Percentiles rank a stretch among this genome's conserved stretches.
phyloP scores from a whole-genome alignment of 2,329 filamentous ascomycete genomes.

The Ophiostoma sp. region DNA sequence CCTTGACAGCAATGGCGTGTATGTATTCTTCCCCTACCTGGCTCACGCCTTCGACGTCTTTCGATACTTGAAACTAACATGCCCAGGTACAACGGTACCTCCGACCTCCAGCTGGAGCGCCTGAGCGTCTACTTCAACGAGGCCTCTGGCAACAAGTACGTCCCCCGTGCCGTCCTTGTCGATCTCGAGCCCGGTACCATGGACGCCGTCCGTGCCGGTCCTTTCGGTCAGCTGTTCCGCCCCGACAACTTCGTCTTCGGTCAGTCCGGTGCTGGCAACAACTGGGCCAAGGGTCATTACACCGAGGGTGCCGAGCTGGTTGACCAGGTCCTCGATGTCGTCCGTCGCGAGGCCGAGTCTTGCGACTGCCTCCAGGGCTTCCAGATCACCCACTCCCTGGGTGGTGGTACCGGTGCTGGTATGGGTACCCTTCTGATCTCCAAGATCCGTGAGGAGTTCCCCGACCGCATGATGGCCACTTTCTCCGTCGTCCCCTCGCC shows the following conservation, averaged over 20 bases:
- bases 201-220: slow-evolving; percentile 97
- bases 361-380: slow-evolving; percentile 99
- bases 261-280: slow-evolving; percentile 99
- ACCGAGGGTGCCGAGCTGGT: slow-evolving; percentile 99
- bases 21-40: slow-evolving; percentile 41
- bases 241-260: slow-evolving; percentile 99
- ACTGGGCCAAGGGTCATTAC: slow-evolving; percentile 99
- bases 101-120: slow-evolving; percentile 97
- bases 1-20: slow-evolving; percentile 95
- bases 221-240: slow-evolving; percentile 98
- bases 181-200: slow-evolving; percentile 99
- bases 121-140: slow-evolving; percentile 66
- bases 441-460: slow-evolving; percentile 99
- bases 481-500: slow-evolving; percentile 98
- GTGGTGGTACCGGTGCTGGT: slow-evolving; percentile 99
- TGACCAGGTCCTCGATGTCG: slow-evolving; percentile 95
- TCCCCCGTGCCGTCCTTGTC: slow-evolving; percentile 97
- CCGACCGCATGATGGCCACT: slow-evolving; percentile 99
- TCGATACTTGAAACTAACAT: slow-evolving; percentile 21
- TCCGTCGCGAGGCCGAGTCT: slow-evolving; percentile 96
- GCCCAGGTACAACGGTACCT: slow-evolving; percentile 87
- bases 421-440: slow-evolving; percentile 99
- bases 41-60: neutral
- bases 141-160: slow-evolving; percentile 96
- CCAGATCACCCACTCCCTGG: slow-evolving; percentile 99